Conservation (phyloP, 257 asterid species). For the Dorcoceras hygrometricum region DNA sequence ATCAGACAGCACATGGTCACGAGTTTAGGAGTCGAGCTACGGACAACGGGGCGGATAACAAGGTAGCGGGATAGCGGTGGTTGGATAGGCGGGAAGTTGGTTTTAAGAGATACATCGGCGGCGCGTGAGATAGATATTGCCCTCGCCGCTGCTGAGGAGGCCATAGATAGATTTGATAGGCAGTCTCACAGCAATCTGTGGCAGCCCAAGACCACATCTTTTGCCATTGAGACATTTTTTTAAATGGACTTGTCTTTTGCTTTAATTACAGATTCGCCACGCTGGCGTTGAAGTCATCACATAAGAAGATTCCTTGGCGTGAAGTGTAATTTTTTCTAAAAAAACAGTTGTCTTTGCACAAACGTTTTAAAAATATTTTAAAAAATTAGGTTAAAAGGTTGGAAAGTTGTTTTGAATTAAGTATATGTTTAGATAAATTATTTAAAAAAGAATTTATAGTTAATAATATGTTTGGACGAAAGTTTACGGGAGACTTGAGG, state of each 20-base stretch:
- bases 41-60: slow-evolving; percentile 52
- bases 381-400: too few relatives aligned
- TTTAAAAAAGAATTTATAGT: too few relatives aligned
- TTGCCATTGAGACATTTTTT: slow-evolving; percentile 26
- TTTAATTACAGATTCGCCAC: slow-evolving; percentile 56
- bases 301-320: slow-evolving; percentile 5
- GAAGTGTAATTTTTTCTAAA: neutral
- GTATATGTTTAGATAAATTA: too few relatives aligned
- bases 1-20: slow-evolving; percentile 50
- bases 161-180: slow-evolving; percentile 37
- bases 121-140: slow-evolving; percentile 50
- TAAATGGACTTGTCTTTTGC: slow-evolving; percentile 24
- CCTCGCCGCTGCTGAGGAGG: slow-evolving; percentile 56
- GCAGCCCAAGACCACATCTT: slow-evolving; percentile 42
- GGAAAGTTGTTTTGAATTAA: too few relatives aligned
- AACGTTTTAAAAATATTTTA: too few relatives aligned
- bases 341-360: too few relatives aligned
- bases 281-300: slow-evolving; percentile 22
- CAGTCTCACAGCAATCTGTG: slow-evolving; percentile 16
- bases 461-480: too few relatives aligned
- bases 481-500: too few relatives aligned
- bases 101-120: slow-evolving; percentile 47
- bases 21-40: slow-evolving; percentile 30
- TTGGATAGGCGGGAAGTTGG: slow-evolving; percentile 34
- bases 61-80: slow-evolving; percentile 37